A percentile compares a stretch with the other conserved stretches of the same genome.
These are phyloP conservation scores for Marvania coccoides DNA, from an alignment of 139 green algal species.

Conservation along the genomic window DNA sequence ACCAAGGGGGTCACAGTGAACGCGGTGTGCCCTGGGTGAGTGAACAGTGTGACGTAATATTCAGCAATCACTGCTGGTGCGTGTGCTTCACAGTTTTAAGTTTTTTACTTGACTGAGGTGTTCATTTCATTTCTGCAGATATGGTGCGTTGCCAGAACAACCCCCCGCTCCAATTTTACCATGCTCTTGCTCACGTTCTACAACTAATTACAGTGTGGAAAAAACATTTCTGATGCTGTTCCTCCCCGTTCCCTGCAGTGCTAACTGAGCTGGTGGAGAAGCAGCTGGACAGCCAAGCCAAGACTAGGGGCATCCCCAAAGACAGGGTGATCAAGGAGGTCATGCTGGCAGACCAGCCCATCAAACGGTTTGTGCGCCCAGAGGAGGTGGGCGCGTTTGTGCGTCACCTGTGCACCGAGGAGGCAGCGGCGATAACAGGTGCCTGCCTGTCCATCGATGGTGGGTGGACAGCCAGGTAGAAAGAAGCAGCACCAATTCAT, in stretches of 20 bases:
- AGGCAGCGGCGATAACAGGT: constrained; percentile 65
- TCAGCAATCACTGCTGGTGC: neutral
- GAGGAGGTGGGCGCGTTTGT: constrained; percentile 65
- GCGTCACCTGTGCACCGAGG: constrained; percentile 66
- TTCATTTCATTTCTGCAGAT: too few species aligned
- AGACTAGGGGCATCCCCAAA: constrained; percentile 57
- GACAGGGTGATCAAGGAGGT: constrained; percentile 54
- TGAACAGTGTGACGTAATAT: neutral
- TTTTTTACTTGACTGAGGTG: too few species aligned
- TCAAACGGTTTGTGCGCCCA: constrained; percentile 72
- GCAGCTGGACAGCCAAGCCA: constrained; percentile 62
- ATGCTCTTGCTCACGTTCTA: too few species aligned
- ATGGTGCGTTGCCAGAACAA: too few species aligned
- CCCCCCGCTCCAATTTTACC: too few species aligned
- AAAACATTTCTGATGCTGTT: neutral
- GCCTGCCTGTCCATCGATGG: constrained; percentile 77
- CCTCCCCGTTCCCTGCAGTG: too few species aligned
- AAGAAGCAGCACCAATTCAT: too few species aligned
- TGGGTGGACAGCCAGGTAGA: constrained; percentile 47
- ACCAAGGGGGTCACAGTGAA: constrained; percentile 42
- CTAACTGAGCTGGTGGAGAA: constrained; percentile 62
- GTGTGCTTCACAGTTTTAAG: neutral
- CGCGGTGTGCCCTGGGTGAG: constrained; percentile 21
- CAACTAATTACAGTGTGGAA: neutral
- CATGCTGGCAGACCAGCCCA: constrained; percentile 81